These are phyloP conservation scores for Globisporangium radiosum DNA, from an alignment of 352 stramenopile genomes.

Conservation along the genomic window DNA sequence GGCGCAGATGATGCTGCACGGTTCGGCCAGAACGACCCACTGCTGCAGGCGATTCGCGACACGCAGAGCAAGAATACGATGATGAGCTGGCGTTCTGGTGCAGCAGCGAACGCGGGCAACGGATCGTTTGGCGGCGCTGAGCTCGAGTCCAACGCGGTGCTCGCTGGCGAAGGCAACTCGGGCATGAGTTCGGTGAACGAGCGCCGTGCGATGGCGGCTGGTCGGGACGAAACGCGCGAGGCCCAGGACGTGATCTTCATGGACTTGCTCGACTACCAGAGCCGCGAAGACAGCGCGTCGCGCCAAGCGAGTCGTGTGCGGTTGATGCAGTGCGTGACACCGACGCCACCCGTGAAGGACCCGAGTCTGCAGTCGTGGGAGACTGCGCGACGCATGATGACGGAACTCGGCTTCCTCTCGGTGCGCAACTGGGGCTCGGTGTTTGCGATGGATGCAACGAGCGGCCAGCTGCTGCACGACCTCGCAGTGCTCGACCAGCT, in stretches of 20 bases:
- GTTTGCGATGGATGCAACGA: conserved; percentile 64
- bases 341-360: conserved; percentile 46
- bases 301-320: conserved; percentile 13
- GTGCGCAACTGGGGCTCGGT: conserved; percentile 82
- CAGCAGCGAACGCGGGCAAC: background rate
- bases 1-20: conserved; percentile 23
- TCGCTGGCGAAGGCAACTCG: conserved; percentile 62
- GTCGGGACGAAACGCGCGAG: conserved; percentile 42
- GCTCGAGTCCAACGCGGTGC: conserved; percentile 22
- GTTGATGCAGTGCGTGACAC: conserved; percentile 22
- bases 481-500: conserved; percentile 71
- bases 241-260: conserved; percentile 64
- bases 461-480: conserved; percentile 51
- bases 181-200: conserved; percentile 62
- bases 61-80: conserved; percentile 53
- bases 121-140: conserved; percentile 12
- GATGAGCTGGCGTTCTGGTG: conserved; percentile 60
- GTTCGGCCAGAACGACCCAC: conserved; percentile 30
- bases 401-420: conserved; percentile 73
- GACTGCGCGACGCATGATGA: conserved; percentile 78
- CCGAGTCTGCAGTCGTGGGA: conserved; percentile 58
- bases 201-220: conserved; percentile 43
- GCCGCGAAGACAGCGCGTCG: conserved; percentile 38
- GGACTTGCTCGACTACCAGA: conserved; percentile 54
- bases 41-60: conserved; percentile 55